A percentile compares a stretch with the other conserved stretches of the same genome.
These are phyloP conservation scores for Isoetes taiwanensis DNA, from an alignment of 75 land plant genomes.

Conservation along the genomic window DNA sequence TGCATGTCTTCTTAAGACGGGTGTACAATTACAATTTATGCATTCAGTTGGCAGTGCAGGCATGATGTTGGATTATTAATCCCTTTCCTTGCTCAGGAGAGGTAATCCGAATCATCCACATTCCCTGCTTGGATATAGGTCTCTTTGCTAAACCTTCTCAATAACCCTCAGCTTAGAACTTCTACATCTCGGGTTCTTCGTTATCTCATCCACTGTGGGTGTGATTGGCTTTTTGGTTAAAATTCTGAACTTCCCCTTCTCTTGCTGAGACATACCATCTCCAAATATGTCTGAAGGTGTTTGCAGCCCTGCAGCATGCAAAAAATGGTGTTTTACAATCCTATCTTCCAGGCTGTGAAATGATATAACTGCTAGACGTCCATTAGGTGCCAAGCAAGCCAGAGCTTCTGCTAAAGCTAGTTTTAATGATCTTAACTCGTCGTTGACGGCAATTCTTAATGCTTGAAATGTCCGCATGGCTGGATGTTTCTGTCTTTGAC, in stretches of 20 bases:
- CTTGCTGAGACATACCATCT: constrained; percentile 18
- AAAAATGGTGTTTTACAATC: constrained; percentile 73
- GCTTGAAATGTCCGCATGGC: constrained; percentile 95
- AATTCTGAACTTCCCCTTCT: constrained; percentile 44
- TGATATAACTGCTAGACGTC: constrained; percentile 91
- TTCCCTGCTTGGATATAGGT: too few species aligned
- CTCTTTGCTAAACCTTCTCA: too few species aligned
- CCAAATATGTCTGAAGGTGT: constrained; percentile 2
- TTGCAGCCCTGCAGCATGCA: constrained; percentile 32
- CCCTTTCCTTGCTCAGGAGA: too few species aligned
- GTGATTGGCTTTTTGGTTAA: constrained; percentile 79
- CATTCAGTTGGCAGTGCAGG: too few species aligned
- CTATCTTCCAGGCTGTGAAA: constrained; percentile 98
- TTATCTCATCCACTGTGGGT: constrained; percentile 57
- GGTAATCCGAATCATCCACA: too few species aligned
- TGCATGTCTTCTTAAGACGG: too few species aligned
- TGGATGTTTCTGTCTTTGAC: constrained; percentile 47
- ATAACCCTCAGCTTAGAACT: constrained; percentile 92
- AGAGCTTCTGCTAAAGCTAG: constrained; percentile 54
- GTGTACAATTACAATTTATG: too few species aligned
- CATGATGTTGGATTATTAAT: too few species aligned
- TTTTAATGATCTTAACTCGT: constrained; percentile 63
- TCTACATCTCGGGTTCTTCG: constrained; percentile 51
- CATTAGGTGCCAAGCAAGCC: constrained; percentile 62
- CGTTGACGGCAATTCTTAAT: constrained; percentile 92